Base-by-base conservation (phyloP, 2,329 filamentous ascomycete genomes). In the Grosmannia penicillata region DNA sequence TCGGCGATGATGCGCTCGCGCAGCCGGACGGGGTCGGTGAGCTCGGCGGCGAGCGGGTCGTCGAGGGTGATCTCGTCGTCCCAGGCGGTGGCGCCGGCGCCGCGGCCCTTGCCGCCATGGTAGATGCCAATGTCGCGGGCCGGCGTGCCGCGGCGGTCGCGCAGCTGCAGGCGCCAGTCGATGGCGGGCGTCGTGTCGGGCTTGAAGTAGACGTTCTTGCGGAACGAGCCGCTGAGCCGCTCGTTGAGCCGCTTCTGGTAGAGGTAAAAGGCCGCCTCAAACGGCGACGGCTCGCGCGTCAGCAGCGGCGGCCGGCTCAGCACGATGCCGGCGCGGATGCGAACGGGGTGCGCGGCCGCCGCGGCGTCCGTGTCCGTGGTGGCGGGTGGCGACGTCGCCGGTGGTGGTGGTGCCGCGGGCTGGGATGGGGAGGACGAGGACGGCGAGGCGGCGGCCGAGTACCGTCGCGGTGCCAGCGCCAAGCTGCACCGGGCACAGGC, bases 171-270 rank as follows among this genome's bases (percentile, higher is more conserved):
- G 57, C 87, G 83, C 84, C 86, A 96, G 62, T 95, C 87, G 36
- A 85, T 66, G 48, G 87, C 82, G 8, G 75, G 70, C 1, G 86
- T 79, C 10, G 87, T 93, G 54, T 84, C 83, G 49, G 78, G 78
- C 66, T 93, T 93, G 72, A 87, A 93, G 70, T 93, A 98, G 63
- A 96, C 91, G 56, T 82, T 82, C 48, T 82, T 76, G 40, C 82
- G 82, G 59, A 96, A 98, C 2, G 87, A 83, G 5, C 91, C 71
- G 17, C 79, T 77, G 37, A 94, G 70, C 31, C 91, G 82, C 67
- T 98, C 91, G 59, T 96, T 94, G 43, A 98, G 71, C 13, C 91
- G 85, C 51, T 89, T 89, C 64, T 98, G 91, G 65, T 98, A 98
- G 57, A 98, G 86, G 68, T 81, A 94, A 63, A 81, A 96, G 46